phyloP scores from a whole-genome alignment of 805 yeast genomes.

The Danielozyma ontarioensis region DNA sequence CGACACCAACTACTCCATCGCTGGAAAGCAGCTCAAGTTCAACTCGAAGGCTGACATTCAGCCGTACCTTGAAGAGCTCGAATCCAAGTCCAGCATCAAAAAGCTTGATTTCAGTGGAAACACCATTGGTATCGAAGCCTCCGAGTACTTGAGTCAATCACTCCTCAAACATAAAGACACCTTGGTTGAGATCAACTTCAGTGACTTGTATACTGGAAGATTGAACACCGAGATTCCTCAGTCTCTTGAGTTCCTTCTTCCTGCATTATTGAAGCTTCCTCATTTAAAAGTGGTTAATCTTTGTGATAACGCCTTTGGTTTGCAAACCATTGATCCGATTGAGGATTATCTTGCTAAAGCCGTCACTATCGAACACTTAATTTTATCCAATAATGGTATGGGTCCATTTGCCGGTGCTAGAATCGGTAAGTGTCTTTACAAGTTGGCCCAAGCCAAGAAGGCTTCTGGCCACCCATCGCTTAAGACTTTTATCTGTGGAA shows the following conservation, averaged over 20 bases:
- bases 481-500: constrained; percentile 90
- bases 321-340: constrained; percentile 87
- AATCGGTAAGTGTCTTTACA: constrained; percentile 80
- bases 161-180: constrained; percentile 41
- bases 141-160: constrained; percentile 60
- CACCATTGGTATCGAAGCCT: constrained; percentile 90
- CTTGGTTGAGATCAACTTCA: constrained; percentile 69
- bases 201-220: constrained; percentile 93
- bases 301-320: constrained; percentile 95
- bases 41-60: constrained; percentile 68
- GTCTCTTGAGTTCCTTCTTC: constrained; percentile 66
- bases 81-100: constrained; percentile 29
- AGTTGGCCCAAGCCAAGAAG: constrained; percentile 61
- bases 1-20: constrained; percentile 51
- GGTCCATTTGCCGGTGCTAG: constrained; percentile 98
- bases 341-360: constrained; percentile 75
- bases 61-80: constrained; percentile 60
- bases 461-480: constrained; percentile 46
- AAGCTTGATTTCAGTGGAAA: constrained; percentile 85
- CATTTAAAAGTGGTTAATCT: constrained; percentile 71
- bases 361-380: constrained; percentile 75
- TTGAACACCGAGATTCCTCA: constrained; percentile 91
- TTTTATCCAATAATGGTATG: constrained; percentile 92
- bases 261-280: constrained; percentile 65
- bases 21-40: constrained; percentile 73